These are phyloP conservation scores for Yamadazyma trypodendri DNA, from an alignment of 1,139 yeast genomes.

Conservation along the genomic window DNA sequence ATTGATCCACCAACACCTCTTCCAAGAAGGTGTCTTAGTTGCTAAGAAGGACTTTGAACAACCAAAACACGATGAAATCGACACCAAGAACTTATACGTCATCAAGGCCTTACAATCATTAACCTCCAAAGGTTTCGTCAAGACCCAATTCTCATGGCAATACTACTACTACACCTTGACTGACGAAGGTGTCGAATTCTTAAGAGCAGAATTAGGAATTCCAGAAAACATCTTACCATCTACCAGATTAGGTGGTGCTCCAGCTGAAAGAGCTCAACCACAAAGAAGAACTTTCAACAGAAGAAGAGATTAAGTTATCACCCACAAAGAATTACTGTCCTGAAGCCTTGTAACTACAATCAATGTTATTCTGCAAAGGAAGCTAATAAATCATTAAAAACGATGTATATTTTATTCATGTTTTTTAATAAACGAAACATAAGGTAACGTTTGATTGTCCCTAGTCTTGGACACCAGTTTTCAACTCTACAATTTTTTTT, in stretches of 20 bases:
- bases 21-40: constrained; percentile 99
- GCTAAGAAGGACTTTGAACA: constrained; percentile 99
- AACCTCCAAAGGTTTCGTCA: constrained; percentile 98
- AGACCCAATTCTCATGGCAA: constrained; percentile 99
- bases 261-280: constrained; percentile 75
- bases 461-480: no score
- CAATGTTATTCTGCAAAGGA: no score
- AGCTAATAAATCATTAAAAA: constrained; percentile 5
- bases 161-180: constrained; percentile 99
- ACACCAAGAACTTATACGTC: constrained; percentile 96
- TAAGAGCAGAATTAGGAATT: constrained; percentile 96
- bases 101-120: constrained; percentile 99
- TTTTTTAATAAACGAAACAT: constrained; percentile 20
- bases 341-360: not conserved
- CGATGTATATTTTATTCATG: constrained; percentile 18
- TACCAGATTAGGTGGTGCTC: constrained; percentile 94
- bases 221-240: constrained; percentile 99
- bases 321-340: not conserved
- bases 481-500: no score
- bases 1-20: constrained; percentile 98
- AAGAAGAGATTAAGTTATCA: constrained; percentile 48
- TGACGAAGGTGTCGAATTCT: constrained; percentile 98
- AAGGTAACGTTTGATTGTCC: no score
- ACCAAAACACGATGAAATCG: constrained; percentile 97
- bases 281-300: constrained; percentile 39